Conservation (phyloP, 2,329 filamentous ascomycete species). For the Cladosporium sp. region DNA sequence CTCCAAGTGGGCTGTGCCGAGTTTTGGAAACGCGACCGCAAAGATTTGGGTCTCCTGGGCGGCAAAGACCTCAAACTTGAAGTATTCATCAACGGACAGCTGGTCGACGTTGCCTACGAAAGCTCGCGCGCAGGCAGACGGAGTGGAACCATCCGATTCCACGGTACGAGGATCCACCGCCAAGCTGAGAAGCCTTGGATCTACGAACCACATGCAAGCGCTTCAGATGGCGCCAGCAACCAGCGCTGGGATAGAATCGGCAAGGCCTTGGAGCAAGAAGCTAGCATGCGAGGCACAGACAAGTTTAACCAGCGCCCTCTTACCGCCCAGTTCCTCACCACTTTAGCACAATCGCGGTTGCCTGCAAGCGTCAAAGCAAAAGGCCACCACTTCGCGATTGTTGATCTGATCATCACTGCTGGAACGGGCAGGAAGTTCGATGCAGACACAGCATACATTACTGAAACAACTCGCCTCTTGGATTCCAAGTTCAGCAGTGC, state of each 20-base stretch:
- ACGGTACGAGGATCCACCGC: conserved; percentile 36
- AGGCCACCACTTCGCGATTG: conserved; percentile 26
- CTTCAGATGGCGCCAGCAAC: conserved; percentile 11
- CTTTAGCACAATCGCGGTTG: conserved; percentile 35
- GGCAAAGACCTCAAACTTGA: conserved; percentile 40
- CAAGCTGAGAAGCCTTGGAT: conserved; percentile 44
- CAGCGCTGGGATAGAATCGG: conserved; percentile 36
- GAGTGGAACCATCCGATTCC: conserved; percentile 27
- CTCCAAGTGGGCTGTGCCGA: conserved; percentile 13
- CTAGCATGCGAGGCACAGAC: conserved; percentile 32
- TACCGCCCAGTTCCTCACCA: conserved; percentile 36
- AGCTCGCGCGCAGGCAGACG: not conserved
- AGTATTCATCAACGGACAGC: conserved; percentile 45
- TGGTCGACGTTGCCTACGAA: conserved; percentile 26
- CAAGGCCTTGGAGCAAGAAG: conserved; percentile 27
- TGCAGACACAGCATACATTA: conserved; percentile 19
- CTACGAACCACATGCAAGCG: conserved; percentile 22
- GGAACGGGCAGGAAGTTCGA: conserved; percentile 27
- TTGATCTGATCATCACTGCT: conserved; percentile 26
- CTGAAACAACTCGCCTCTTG: conserved; percentile 17
- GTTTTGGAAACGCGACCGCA: not conserved
- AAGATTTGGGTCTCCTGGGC: not conserved
- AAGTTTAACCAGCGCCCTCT: conserved; percentile 30
- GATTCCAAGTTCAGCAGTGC: conserved; percentile 9
- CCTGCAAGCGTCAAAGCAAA: conserved; percentile 30